Evolutionary conservation across 2,329 filamentous ascomycete species (phyloP).

Genomic region (Sphaerulina vaccinii): DNA sequence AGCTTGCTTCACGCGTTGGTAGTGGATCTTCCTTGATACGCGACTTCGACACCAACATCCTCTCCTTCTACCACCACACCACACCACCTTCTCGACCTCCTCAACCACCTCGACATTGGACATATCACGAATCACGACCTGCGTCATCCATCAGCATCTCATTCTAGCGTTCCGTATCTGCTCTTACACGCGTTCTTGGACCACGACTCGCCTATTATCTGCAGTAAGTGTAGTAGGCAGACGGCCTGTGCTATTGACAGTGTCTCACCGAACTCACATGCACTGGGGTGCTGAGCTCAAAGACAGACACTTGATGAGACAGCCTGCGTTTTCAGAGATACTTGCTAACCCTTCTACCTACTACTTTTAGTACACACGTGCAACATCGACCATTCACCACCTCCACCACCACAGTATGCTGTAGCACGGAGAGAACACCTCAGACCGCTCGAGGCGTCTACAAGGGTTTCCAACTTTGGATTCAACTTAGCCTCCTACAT

Average conservation of each 20-base stretch:
- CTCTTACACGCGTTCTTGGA: not conserved
- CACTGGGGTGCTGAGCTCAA: no score
- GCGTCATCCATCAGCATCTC: not conserved
- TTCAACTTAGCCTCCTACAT: slow-evolving; percentile 23
- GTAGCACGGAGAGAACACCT: slow-evolving; percentile 29
- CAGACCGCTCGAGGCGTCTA: slow-evolving; percentile 28
- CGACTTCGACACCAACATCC: not conserved
- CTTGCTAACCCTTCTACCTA: no score
- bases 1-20: not conserved
- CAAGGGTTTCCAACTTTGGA: slow-evolving; percentile 16
- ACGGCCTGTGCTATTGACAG: no score
- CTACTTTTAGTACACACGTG: no score
- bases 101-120: not conserved
- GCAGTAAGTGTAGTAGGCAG: no score
- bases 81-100: slow-evolving; percentile 2
- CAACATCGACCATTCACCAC: not conserved
- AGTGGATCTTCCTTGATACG: not conserved
- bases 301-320: no score
- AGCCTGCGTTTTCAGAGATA: no score
- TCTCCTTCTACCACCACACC: slow-evolving; percentile 7
- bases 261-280: no score
- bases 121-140: not conserved
- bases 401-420: slow-evolving; percentile 27
- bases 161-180: not conserved
- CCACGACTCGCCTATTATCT: not conserved